Percentiles rank a stretch among this genome's conserved stretches.
Conservation (phyloP, 495 filamentous ascomycete species). For the Podospora australis region DNA sequence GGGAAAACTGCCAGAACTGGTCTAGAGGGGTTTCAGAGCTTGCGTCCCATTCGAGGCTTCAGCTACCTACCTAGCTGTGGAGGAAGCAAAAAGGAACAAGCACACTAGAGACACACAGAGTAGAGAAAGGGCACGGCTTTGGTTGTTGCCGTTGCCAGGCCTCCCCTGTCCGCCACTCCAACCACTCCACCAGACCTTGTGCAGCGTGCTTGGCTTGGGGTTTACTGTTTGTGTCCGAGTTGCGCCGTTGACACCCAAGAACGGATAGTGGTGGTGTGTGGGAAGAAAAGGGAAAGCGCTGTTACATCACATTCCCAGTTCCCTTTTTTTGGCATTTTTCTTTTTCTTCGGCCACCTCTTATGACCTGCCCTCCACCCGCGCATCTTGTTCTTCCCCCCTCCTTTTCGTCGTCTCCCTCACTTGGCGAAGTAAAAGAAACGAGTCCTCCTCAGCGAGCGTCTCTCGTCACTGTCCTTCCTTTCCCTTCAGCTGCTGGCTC, state of each 20-base stretch:
- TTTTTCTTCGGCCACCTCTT: conserved; percentile 23
- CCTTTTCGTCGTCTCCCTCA: conserved; percentile 15
- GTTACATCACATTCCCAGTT: conserved; percentile 10
- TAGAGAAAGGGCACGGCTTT: conserved; percentile 5
- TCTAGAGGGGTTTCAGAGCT: conserved; percentile 6
- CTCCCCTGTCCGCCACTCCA: neutral
- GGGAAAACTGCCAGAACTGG: neutral
- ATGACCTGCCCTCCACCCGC: conserved; percentile 44
- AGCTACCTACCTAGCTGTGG: neutral
- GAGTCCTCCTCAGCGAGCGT: conserved; percentile 27
- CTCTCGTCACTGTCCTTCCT: conserved; percentile 38
- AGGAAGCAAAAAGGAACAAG: too few relatives aligned
- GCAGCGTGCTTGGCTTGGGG: too few relatives aligned
- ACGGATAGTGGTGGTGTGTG: too few relatives aligned
- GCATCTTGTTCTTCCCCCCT: conserved; percentile 17
- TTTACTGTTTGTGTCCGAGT: conserved; percentile 3
- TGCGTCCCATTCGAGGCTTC: neutral
- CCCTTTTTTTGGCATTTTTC: conserved; percentile 14
- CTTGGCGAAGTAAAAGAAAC: conserved; percentile 27
- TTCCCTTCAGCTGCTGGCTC: conserved; percentile 50
- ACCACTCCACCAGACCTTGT: neutral
- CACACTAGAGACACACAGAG: neutral
- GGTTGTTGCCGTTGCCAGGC: conserved; percentile 6
- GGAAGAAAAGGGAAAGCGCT: conserved; percentile 4
- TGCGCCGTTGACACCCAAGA: too few relatives aligned